phyloP scores from a whole-genome alignment of 768 basidiomycete genomes.

The Solioccasus polychromus region DNA sequence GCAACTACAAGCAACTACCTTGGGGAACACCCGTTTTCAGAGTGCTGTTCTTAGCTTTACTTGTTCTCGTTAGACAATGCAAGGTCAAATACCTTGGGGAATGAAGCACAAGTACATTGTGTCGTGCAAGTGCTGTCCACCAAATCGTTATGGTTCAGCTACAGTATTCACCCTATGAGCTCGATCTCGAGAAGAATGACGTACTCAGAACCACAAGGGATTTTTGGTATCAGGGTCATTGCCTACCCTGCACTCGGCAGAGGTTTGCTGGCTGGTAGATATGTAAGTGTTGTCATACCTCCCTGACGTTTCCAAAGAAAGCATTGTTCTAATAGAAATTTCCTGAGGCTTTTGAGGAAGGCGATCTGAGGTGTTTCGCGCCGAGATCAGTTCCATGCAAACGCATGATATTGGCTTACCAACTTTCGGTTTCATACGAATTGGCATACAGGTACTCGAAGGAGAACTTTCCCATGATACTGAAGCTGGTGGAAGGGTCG shows the following conservation, averaged over 20 bases:
- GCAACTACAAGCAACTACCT: no score
- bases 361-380: conserved; percentile 22
- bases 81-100: conserved; percentile 51
- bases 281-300: conserved; percentile 24
- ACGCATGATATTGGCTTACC: neutral
- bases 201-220: conserved; percentile 45
- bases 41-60: no score
- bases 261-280: conserved; percentile 48
- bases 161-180: conserved; percentile 49
- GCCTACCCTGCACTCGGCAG: conserved; percentile 54
- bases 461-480: conserved; percentile 46
- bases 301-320: neutral
- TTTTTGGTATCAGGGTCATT: conserved; percentile 46
- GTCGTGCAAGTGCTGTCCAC: conserved; percentile 49
- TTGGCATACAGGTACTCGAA: conserved; percentile 25
- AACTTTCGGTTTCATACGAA: neutral
- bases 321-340: conserved; percentile 24
- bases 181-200: conserved; percentile 45
- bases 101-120: conserved; percentile 42
- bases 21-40: no score
- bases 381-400: conserved; percentile 26
- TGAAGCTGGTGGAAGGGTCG: conserved; percentile 36
- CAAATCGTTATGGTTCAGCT: conserved; percentile 50
- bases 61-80: conserved; percentile 31
- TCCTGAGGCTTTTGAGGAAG: conserved; percentile 29